Conservation (phyloP, 2,329 filamentous ascomycete species). For the Cladosporium sp. region DNA sequence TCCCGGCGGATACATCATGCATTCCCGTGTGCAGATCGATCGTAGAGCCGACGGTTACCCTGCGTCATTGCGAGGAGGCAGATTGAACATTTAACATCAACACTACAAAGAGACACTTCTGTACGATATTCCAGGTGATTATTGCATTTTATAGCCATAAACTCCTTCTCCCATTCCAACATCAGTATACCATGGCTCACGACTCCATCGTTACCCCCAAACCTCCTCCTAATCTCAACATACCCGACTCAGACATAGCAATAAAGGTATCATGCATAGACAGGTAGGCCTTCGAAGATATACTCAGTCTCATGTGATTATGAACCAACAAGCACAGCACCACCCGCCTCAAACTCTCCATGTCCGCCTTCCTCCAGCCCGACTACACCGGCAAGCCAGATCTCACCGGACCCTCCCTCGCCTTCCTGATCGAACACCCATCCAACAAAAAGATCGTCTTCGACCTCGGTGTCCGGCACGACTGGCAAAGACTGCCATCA, state of each 20-base stretch:
- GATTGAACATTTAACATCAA: too few species aligned
- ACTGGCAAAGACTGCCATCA: conserved; percentile 39
- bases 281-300: conserved; percentile 20
- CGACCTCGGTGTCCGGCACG: conserved; percentile 46
- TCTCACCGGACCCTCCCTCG: conserved; percentile 39
- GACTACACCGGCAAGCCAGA: conserved; percentile 36
- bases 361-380: conserved; percentile 34
- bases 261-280: conserved; percentile 36
- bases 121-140: too few species aligned
- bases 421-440: conserved; percentile 48
- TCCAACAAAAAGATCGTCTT: conserved; percentile 41
- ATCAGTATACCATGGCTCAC: too few species aligned
- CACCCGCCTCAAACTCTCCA: conserved; percentile 28
- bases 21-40: too few species aligned
- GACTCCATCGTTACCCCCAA: conserved; percentile 16
- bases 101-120: too few species aligned
- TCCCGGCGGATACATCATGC: too few species aligned
- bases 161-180: too few species aligned
- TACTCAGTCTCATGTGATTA: background rate
- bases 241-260: conserved; percentile 27
- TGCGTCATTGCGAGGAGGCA: too few species aligned
- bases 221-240: conserved; percentile 29
- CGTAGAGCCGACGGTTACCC: too few species aligned
- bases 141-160: too few species aligned
- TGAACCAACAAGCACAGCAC: conserved; percentile 22